Evolutionary conservation across 2,329 filamentous ascomycete genomes (phyloP).

Genomic region (Aureobasidium sp.): DNA sequence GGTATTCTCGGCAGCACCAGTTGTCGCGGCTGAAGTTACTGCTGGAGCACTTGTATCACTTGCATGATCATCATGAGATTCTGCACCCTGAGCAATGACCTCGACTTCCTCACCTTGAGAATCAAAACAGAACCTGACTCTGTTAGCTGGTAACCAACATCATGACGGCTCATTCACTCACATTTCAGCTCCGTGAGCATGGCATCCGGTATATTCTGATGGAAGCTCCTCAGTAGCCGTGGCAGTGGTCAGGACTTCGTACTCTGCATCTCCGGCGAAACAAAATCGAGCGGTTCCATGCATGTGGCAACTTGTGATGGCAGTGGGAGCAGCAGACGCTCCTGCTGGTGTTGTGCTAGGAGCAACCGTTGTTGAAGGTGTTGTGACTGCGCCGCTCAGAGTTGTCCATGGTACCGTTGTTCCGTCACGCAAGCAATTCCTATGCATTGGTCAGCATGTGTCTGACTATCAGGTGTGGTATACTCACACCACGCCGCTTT

Average conservation of each 20-base stretch:
- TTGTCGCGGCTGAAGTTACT: background rate
- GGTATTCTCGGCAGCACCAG: background rate
- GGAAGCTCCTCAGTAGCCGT: constrained; percentile 55
- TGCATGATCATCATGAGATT: background rate
- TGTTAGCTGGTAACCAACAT: background rate
- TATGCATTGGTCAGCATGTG: background rate
- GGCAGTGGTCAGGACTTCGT: constrained; percentile 40
- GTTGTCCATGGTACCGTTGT: constrained; percentile 9
- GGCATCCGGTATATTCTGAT: constrained; percentile 58
- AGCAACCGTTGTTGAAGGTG: background rate
- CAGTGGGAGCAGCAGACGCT: background rate
- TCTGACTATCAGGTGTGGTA: too few relatives aligned
- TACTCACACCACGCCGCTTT: constrained; percentile 5
- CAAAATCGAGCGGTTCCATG: constrained; percentile 43
- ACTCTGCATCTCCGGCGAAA: constrained; percentile 37
- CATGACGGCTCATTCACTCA: constrained; percentile 31
- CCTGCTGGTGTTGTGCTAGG: background rate
- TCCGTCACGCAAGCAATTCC: constrained; percentile 9
- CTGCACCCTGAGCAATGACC: constrained; percentile 39
- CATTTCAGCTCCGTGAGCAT: constrained; percentile 53
- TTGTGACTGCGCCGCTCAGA: background rate
- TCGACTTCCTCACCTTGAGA: constrained; percentile 55
- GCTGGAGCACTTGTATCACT: background rate
- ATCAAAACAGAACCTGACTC: constrained; percentile 53
- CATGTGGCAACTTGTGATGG: constrained; percentile 37